phyloP scores from a whole-genome alignment of 208 protist genomes.

The Kentomonas sorsogonicus region DNA sequence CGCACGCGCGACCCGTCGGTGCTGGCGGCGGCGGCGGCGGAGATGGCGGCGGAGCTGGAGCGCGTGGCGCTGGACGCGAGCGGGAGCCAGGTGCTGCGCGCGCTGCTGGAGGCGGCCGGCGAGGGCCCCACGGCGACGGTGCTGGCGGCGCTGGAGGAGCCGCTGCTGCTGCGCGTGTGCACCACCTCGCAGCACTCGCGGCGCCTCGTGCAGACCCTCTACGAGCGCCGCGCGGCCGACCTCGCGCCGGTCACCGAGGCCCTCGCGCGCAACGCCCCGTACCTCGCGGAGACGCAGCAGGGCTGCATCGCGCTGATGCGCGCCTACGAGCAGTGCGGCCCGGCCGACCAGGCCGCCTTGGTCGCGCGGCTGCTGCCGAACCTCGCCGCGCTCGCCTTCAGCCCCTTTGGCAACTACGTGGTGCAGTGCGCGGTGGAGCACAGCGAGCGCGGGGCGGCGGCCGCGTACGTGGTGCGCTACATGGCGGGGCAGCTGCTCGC shows the following conservation, averaged over 20 bases:
- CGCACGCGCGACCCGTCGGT: slow-evolving; percentile 37
- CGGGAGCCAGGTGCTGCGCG: slow-evolving; percentile 73
- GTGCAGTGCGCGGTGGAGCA: slow-evolving; percentile 85
- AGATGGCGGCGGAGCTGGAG: slow-evolving; percentile 49
- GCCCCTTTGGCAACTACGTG: slow-evolving; percentile 87
- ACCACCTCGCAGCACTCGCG: slow-evolving; percentile 79
- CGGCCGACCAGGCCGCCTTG: slow-evolving; percentile 46
- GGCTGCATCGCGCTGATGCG: slow-evolving; percentile 86
- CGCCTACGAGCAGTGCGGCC: slow-evolving; percentile 66
- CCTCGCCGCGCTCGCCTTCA: slow-evolving; percentile 61
- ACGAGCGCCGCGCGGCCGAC: slow-evolving; percentile 62
- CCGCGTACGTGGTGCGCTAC: slow-evolving; percentile 49
- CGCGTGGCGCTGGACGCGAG: slow-evolving; percentile 56
- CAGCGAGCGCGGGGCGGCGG: slow-evolving; percentile 45
- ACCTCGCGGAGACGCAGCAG: slow-evolving; percentile 82
- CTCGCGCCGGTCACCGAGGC: slow-evolving; percentile 53
- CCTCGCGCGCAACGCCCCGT: slow-evolving; percentile 52
- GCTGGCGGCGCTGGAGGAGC: slow-evolving; percentile 55
- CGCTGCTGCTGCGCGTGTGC: slow-evolving; percentile 72
- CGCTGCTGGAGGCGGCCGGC: slow-evolving; percentile 39
- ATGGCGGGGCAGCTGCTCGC: slow-evolving; percentile 52
- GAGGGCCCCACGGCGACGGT: slow-evolving; percentile 43
- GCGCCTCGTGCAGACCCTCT: slow-evolving; percentile 62
- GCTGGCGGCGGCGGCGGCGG: slow-evolving; percentile 35
- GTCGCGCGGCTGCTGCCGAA: slow-evolving; percentile 53